Base-by-base conservation (phyloP, 2,329 filamentous ascomycete genomes). In the Aspergillus latus region DNA sequence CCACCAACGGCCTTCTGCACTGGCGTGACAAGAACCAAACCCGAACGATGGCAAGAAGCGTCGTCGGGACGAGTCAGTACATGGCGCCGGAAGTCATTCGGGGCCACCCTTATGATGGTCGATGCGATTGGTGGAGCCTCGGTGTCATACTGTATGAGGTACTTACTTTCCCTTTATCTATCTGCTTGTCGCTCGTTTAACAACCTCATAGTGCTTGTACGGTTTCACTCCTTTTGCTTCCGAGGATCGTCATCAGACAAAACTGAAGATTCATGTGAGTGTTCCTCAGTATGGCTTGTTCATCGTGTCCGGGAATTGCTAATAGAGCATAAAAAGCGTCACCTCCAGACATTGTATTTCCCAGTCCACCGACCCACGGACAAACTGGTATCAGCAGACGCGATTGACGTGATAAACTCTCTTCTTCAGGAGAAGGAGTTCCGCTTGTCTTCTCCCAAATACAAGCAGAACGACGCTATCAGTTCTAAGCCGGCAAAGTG, bases 41-140 rank as follows among this genome's bases (percentile, higher is more conserved):
- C 63, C 85, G 91, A 39, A 83, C 84, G 34, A 82, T 90, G 34
- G 93, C 93, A 1, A 84, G 87, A 63, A 96, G 92, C 45, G 86
- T 96, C 1, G 93, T 97, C 9, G 93, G 93, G 2, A 97, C 94
- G 2, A 96, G 92, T 70, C 93, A 97, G 70, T 97, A 97, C 77
- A 97, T 97, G 94, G 93, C 94, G 0, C 93, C 93, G 1, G 94
- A 97, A 76, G 90, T 97, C 15, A 87, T 97, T 56, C 80, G 83
- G 62, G 90, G 92, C 29, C 83, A 91, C 48, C 77, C 82, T 37
- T 97, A 97, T 72, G 94, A 97, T 74, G 93, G 90, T 30, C 83
- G 93, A 68, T 97, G 93, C 74, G 93, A 97, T 74, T 97, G 84
- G 91, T 97, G 90, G 93, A 97, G 92, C 74, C 84, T 97, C 64